Evolutionary conservation across 371 early-diverging fungal species (phyloP).

Genomic region (Mortierella sp.): DNA sequence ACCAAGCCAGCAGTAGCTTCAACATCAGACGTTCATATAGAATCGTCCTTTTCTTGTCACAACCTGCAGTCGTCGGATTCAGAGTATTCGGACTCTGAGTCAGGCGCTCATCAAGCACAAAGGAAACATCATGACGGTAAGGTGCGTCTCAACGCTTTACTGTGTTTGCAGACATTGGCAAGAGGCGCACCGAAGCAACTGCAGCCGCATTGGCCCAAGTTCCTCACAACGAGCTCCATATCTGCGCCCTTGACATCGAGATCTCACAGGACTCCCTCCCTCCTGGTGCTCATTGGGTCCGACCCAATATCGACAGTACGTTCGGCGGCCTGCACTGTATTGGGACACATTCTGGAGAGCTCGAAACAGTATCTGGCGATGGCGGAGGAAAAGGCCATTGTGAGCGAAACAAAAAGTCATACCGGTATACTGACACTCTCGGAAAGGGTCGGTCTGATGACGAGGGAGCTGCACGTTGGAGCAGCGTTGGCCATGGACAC

Average conservation of each 20-base stretch:
- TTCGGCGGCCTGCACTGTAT: slow-evolving; percentile 36
- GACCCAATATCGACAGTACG: slow-evolving; percentile 45
- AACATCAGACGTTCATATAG: neutral
- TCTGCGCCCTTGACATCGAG: slow-evolving; percentile 14
- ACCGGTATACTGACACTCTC: slow-evolving; percentile 37
- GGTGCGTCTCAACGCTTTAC: slow-evolving; percentile 46
- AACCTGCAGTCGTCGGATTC: slow-evolving; percentile 48
- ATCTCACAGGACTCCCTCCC: slow-evolving; percentile 29
- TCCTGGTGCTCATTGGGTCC: slow-evolving; percentile 28
- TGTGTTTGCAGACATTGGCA: slow-evolving; percentile 41
- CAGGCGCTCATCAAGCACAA: slow-evolving; percentile 27
- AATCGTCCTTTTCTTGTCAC: slow-evolving; percentile 6
- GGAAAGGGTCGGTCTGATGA: slow-evolving; percentile 42
- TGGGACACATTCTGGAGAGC: slow-evolving; percentile 39
- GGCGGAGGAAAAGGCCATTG: slow-evolving; percentile 45
- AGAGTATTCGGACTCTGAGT: slow-evolving; percentile 48
- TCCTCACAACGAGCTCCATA: slow-evolving; percentile 30
- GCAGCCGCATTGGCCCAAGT: slow-evolving; percentile 53
- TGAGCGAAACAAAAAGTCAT: slow-evolving; percentile 18
- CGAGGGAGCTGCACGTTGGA: slow-evolving; percentile 34
- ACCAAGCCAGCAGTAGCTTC: slow-evolving; percentile 9
- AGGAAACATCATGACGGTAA: slow-evolving; percentile 46
- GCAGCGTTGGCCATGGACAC: slow-evolving; percentile 21
- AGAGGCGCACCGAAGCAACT: slow-evolving; percentile 40
- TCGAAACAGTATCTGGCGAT: slow-evolving; percentile 51